Conservation (phyloP, 1,284 basidiomycete species). For the Cryptococcus deneoformans region DNA sequence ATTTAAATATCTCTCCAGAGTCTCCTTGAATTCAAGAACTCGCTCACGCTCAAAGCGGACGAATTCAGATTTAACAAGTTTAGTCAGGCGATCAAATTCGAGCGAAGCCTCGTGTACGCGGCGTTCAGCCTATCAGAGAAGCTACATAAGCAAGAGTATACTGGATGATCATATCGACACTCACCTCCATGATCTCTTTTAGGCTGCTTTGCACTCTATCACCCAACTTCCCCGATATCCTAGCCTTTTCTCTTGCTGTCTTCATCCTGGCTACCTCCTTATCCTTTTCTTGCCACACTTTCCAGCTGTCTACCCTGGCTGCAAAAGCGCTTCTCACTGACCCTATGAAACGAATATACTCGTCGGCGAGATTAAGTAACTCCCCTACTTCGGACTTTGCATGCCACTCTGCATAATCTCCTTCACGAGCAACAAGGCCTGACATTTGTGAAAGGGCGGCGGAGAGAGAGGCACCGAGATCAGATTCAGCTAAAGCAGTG, state of each 20-base stretch:
- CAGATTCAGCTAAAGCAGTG: constrained; percentile 65
- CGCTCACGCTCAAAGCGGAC: constrained; percentile 92
- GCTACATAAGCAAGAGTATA: not conserved
- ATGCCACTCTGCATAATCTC: constrained; percentile 67
- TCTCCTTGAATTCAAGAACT: constrained; percentile 58
- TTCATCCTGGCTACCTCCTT: constrained; percentile 69
- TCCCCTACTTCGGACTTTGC: constrained; percentile 74
- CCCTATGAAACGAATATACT: constrained; percentile 86
- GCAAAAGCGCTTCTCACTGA: constrained; percentile 85
- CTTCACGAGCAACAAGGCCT: constrained; percentile 67
- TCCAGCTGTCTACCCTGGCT: constrained; percentile 78
- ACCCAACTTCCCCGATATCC: constrained; percentile 63
- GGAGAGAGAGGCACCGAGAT: constrained; percentile 69
- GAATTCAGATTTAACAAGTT: constrained; percentile 85
- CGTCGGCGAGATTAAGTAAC: constrained; percentile 74
- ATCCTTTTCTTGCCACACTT: constrained; percentile 75
- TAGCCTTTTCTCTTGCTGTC: constrained; percentile 73
- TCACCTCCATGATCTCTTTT: constrained; percentile 72
- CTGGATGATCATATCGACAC: constrained; percentile 12
- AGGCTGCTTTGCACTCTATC: constrained; percentile 51
- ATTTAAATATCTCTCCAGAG: constrained; percentile 41
- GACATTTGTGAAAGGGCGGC: constrained; percentile 65
- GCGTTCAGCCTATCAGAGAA: constrained; percentile 65
- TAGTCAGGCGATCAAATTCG: constrained; percentile 84
- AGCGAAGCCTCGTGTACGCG: constrained; percentile 73